Percentiles rank a stretch among this genome's conserved stretches.
phyloP scores from a whole-genome alignment of 345 rosid species.

The Eucalyptus marginata region DNA sequence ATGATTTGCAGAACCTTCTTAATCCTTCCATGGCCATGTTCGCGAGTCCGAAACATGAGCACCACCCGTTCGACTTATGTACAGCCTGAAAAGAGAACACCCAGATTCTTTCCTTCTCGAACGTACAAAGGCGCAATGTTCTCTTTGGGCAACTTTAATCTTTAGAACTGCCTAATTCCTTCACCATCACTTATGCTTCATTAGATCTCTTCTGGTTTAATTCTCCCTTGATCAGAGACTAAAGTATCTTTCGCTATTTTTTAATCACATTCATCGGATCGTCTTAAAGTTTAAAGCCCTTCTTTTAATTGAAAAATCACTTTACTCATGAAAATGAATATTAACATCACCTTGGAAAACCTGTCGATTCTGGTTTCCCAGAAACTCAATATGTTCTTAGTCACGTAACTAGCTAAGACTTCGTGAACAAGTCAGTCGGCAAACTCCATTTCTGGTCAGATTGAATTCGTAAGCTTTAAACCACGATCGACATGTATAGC shows the following conservation, averaged over 20 bases:
- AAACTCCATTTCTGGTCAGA: neutral
- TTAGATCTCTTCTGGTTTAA: neutral
- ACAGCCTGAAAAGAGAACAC: neutral
- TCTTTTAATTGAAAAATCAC: neutral
- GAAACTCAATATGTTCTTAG: neutral
- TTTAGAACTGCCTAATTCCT: neutral
- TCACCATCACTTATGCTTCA: neutral
- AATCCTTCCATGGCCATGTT: neutral
- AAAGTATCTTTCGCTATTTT: neutral
- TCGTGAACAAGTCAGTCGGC: neutral
- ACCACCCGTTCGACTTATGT: neutral
- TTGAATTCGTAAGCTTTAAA: no score
- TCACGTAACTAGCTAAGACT: neutral
- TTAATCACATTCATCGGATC: neutral
- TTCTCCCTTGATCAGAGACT: neutral
- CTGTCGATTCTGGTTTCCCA: neutral
- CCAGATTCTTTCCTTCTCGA: conserved; percentile 15
- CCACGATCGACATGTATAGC: no score
- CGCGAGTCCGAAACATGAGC: neutral
- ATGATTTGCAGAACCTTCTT: neutral
- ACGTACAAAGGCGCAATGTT: neutral
- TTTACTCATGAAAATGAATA: neutral
- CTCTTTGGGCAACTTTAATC: neutral
- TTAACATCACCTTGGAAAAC: neutral
- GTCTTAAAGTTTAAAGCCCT: neutral